These are phyloP conservation scores for Citrus inodora DNA, from an alignment of 345 rosid species.

Conservation along the genomic window DNA sequence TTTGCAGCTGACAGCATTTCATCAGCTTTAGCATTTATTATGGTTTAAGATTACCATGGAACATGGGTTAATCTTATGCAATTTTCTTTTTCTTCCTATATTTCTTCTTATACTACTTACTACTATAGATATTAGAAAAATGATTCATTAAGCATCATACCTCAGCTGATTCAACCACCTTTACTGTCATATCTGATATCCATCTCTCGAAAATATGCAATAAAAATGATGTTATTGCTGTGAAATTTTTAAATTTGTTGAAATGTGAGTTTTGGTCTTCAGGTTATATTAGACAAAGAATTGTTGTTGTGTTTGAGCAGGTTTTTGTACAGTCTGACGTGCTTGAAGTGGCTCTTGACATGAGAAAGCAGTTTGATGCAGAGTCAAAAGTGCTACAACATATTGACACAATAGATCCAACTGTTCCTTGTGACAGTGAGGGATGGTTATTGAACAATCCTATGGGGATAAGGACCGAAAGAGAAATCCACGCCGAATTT, in stretches of 20 bases:
- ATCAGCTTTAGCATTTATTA: neutral
- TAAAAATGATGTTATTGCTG: neutral
- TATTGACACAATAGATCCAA: constrained; percentile 34
- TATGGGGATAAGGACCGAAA: constrained; percentile 82
- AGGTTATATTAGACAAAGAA: neutral
- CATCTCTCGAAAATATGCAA: too few relatives aligned
- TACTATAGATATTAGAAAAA: neutral
- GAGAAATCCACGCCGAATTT: constrained; percentile 81
- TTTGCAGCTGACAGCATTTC: neutral
- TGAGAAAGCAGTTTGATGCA: constrained; percentile 73
- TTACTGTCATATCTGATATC: too few relatives aligned
- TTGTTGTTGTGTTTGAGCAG: constrained; percentile 32
- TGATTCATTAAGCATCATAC: neutral
- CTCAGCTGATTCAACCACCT: neutral
- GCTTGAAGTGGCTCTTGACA: constrained; percentile 74
- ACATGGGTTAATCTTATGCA: neutral
- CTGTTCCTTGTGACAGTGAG: constrained; percentile 35
- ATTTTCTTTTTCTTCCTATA: neutral
- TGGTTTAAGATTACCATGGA: neutral
- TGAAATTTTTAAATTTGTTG: neutral
- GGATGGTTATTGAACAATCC: constrained; percentile 82
- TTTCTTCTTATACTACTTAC: neutral
- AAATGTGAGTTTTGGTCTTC: neutral
- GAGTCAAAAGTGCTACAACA: constrained; percentile 42
- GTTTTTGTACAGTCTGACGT: constrained; percentile 91